Evolutionary conservation across 192 early-diverging fungal species (phyloP).

Genomic region (Physocladia obscura): DNA sequence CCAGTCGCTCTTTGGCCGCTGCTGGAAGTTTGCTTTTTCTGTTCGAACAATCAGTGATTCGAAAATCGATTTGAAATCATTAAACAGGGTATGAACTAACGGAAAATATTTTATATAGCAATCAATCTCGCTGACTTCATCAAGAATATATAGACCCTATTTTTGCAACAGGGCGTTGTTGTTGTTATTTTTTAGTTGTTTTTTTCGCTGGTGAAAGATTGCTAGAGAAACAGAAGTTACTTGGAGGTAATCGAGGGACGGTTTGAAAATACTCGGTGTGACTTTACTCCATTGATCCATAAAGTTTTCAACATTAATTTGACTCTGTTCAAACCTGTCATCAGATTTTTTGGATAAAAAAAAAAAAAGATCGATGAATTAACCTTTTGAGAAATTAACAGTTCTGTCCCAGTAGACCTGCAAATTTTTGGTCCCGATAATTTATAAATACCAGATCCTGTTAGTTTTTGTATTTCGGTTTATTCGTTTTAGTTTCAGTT

Average conservation of each 20-base stretch:
- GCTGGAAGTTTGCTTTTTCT: slow-evolving; percentile 38
- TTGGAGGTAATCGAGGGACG: slow-evolving; percentile 24
- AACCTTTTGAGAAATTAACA: slow-evolving; percentile 32
- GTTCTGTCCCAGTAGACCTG: slow-evolving; percentile 37
- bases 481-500: not conserved
- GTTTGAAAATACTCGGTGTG: slow-evolving; percentile 25
- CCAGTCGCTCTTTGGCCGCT: slow-evolving; percentile 39
- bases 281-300: slow-evolving; percentile 29
- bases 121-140: not conserved
- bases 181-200: too few relatives aligned
- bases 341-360: too few relatives aligned
- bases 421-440: slow-evolving; percentile 31
- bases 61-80: slow-evolving; percentile 11
- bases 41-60: slow-evolving; percentile 24
- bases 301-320: too few relatives aligned
- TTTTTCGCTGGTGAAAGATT: too few relatives aligned
- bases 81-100: slow-evolving; percentile 23
- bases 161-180: not conserved
- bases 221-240: slow-evolving; percentile 1
- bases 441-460: not conserved
- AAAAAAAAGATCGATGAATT: not conserved
- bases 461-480: not conserved
- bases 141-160: slow-evolving; percentile 5
- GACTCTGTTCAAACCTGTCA: slow-evolving; percentile 17
- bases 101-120: slow-evolving; percentile 12